Evolutionary conservation across 345 rosid species (phyloP), one percentile per base, ranked within the genome.

Genomic region (Boechera retrofracta): DNA sequence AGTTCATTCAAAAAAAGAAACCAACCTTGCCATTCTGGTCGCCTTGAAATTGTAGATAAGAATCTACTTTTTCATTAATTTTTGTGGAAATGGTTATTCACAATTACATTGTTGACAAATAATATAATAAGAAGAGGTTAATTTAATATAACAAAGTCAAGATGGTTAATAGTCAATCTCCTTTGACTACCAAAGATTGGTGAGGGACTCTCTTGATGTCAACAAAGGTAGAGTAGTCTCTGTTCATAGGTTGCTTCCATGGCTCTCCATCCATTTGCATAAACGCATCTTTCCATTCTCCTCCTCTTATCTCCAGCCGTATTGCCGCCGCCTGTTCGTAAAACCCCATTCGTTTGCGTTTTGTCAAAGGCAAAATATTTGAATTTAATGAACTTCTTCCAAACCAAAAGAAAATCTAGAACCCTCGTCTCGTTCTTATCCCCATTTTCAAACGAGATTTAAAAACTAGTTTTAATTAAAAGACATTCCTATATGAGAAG

Each of bases 211-310:
- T 87, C 80, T 83, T 87, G 49, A 96, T 96, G 67, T 91, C 94
- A 47, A 91, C 86, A 71, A 91, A 84, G 4, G 96, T 86, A 5
- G 98, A 89, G 51, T 84, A 81, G 31, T 93, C 96, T 80, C 53
- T 79, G 88, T 57, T 86, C 84, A 93, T 71, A 7, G 88, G 92
- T 45, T 93, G 98, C 72, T 89, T 96, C 98, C 99, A 91, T 5
- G 98, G 99, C 76, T 96, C 97, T 6, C 98, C 99, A 61, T 96
- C 99, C 96, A 95, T 93, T 86, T 93, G 99, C 97, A 96, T 84
- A 78, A 74, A 96, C 28, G 91, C 94, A 49, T 91, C 84, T 76
- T 73, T 85, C 96, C 99, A 87, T 67, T 89, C 97, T 52, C 97
- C 94, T 2, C 99, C 95, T 64, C 98, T 86, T 55, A 96, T 67